phyloP scores from a whole-genome alignment of 176 grass and related monocot genomes.

The Saccharum spontaneum region DNA sequence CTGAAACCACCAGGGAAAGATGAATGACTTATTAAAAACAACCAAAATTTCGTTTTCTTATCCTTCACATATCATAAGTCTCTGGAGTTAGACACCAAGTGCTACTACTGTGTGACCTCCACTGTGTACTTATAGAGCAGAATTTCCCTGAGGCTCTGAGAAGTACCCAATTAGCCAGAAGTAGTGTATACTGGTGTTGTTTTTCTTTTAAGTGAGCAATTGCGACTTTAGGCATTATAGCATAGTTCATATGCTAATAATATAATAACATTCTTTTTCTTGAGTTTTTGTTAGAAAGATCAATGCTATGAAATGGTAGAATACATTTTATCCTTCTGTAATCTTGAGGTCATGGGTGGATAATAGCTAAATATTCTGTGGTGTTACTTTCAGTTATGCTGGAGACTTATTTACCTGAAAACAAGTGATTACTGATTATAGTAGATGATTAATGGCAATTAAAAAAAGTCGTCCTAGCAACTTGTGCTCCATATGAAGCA shows the following conservation, averaged over 20 bases:
- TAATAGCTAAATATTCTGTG: neutral
- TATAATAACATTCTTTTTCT: conserved; percentile 7
- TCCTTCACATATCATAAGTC: conserved; percentile 11
- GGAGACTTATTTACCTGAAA: conserved; percentile 8
- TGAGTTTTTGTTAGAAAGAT: neutral
- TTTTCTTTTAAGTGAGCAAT: neutral
- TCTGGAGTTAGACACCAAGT: neutral
- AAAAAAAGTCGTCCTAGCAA: conserved; percentile 19
- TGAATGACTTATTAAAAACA: conserved; percentile 12
- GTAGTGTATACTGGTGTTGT: conserved; percentile 12
- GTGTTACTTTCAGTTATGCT: neutral
- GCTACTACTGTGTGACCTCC: neutral
- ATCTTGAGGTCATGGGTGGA: neutral
- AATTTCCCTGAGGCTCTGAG: neutral
- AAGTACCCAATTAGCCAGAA: conserved; percentile 4
- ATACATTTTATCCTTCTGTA: neutral
- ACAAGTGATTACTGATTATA: conserved; percentile 17
- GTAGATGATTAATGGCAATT: neutral
- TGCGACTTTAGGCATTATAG: neutral
- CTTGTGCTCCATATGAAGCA: conserved; percentile 12
- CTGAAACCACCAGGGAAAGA: neutral
- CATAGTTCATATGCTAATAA: neutral
- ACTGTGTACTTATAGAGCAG: conserved; percentile 11
- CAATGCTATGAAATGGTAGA: conserved; percentile 15
- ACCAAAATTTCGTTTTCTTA: neutral